Conservation (phyloP, 352 stramenopile genomes). For the Vaucheria bursata region DNA sequence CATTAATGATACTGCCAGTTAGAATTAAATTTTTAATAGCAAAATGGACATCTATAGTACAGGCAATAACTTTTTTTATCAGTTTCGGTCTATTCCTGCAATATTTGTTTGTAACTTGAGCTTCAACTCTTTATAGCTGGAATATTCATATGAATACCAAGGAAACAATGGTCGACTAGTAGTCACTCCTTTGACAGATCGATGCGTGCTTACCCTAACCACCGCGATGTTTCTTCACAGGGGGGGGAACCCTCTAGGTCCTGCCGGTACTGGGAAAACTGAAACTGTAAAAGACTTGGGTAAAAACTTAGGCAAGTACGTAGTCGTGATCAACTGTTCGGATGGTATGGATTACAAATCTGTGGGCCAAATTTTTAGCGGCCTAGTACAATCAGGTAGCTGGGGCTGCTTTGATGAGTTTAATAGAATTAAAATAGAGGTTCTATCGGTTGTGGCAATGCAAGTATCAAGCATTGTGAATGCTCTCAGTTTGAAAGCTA, state of each 20-base stretch:
- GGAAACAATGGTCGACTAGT: conserved; percentile 81
- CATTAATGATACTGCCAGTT: no score
- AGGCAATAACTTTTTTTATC: no score
- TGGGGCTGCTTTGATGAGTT: conserved; percentile 91
- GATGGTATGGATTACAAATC: conserved; percentile 87
- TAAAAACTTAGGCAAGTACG: conserved; percentile 83
- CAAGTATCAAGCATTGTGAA: conserved; percentile 78
- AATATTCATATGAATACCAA: conserved; percentile 77
- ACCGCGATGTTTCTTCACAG: conserved; percentile 78
- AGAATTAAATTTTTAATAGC: no score
- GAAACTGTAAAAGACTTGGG: conserved; percentile 85
- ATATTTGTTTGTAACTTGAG: no score
- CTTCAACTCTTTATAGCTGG: conserved; percentile 23
- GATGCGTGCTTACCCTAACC: conserved; percentile 82
- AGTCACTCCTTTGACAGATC: conserved; percentile 80
- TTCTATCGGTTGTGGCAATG: conserved; percentile 76
- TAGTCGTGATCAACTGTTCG: conserved; percentile 87
- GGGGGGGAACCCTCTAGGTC: conserved; percentile 76
- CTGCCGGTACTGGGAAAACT: conserved; percentile 81
- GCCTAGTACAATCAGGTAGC: conserved; percentile 76
- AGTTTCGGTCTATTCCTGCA: no score
- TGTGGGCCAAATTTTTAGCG: conserved; percentile 80
- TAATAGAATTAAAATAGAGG: conserved; percentile 89
- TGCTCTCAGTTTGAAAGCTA: conserved; percentile 60
- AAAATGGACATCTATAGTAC: no score